Base-by-base conservation (phyloP, 441 rosid genomes). In the Lagerstroemia fauriei region DNA sequence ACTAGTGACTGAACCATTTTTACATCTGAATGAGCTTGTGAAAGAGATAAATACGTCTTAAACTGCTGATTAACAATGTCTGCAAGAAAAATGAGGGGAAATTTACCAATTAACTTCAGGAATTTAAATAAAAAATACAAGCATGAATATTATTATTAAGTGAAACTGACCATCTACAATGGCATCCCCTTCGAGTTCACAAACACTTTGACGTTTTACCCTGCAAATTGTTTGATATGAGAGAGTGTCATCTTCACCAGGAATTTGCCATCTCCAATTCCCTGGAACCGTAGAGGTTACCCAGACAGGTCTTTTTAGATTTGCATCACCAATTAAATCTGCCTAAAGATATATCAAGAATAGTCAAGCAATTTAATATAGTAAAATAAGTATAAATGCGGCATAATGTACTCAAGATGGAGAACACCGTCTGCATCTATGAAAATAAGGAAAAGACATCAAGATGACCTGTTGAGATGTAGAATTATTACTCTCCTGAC, bases 121-220 rank as follows among this genome's bases (percentile, higher is more conserved):
- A 73, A 61, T 75, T n/a, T 56, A 16, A 27, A 46, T 63, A 18
- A 75, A 70, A 73, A 61, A 53, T 65, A 24, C 47, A 74, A 65
- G 38, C 51, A 80, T 73, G 82, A 83, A 44, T 22, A 31, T 46
- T 77, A 84, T 77, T 22, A 31, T 46, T 79, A 84, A 76, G 32
- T 41, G 75, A 87, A 63, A 87, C 91, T 83, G 85, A 97, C 99
- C 98, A 87, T 89, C 91, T 44, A 93, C 82, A 29, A 83, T 84
- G 84, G 95, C 85, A 90, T 97, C 99, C 87, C 97, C 98, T 90
- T 97, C 99, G 82, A 97, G 99, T 86, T 93, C 95, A 88, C 98
- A 94, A 80, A 89, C 82, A 84, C 98, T 94, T 86, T 92, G 97
- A 63, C 93, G 96, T 84, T 87, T 90, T 83, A 88, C 84, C 46